Conservation (phyloP, 1,284 basidiomycete species). For the Porogramme epimiltina region DNA sequence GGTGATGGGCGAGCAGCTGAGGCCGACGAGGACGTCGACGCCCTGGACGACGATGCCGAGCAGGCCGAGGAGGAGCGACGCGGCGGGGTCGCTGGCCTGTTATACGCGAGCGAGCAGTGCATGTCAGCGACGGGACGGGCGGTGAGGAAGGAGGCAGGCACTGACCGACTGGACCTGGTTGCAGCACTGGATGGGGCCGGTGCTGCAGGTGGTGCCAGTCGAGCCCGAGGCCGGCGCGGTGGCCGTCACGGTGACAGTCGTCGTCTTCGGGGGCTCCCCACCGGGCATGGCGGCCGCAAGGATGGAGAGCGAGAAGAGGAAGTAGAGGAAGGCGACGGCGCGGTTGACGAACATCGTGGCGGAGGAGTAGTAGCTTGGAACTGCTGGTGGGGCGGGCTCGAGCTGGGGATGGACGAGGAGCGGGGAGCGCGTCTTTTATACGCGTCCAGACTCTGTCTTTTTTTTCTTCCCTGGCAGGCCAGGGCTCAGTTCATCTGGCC, state of each 20-base stretch:
- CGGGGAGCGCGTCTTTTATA: not conserved
- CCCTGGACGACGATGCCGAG: slow-evolving; percentile 20
- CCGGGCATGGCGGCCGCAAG: slow-evolving; percentile 32
- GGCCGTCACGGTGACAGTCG: slow-evolving; percentile 18
- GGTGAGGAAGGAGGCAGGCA: not conserved
- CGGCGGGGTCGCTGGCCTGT: slow-evolving; percentile 11
- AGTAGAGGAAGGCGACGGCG: slow-evolving; percentile 18
- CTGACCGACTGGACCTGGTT: slow-evolving; percentile 22
- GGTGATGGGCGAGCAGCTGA: slow-evolving; percentile 24
- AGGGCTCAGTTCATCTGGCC: too few species aligned
- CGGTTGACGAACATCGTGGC: slow-evolving; percentile 24
- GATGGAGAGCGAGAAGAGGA: slow-evolving; percentile 24
- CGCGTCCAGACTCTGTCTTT: not conserved
- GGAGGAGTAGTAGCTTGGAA: slow-evolving; percentile 13
- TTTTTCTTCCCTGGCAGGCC: too few species aligned
- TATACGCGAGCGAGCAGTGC: not conserved
- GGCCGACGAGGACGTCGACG: slow-evolving; percentile 17
- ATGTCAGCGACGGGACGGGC: not conserved
- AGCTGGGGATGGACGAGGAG: not conserved
- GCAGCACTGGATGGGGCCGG: slow-evolving; percentile 34
- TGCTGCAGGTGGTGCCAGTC: slow-evolving; percentile 25
- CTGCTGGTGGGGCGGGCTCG: slow-evolving; percentile 14
- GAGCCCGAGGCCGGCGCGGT: slow-evolving; percentile 18
- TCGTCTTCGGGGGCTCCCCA: slow-evolving; percentile 8
- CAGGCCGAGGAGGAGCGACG: slow-evolving; percentile 17